Evolutionary conservation across 2,329 filamentous ascomycete genomes (phyloP).

Genomic region (Cercospora sp.): DNA sequence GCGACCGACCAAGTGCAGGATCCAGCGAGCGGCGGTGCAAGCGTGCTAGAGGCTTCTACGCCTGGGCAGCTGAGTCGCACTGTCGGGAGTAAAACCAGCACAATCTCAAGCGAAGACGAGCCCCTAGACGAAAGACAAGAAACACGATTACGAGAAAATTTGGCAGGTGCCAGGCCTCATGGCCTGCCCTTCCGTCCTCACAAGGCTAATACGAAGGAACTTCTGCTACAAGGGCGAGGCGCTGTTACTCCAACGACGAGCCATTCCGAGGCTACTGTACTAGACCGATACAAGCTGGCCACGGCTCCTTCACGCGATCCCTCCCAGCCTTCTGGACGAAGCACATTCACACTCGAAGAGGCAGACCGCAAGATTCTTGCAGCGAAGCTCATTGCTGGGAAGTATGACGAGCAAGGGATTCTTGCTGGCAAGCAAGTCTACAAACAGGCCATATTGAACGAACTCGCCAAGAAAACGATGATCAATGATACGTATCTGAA

Average conservation of each 20-base stretch:
- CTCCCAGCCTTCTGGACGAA: neutral
- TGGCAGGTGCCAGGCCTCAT: constrained; percentile 9
- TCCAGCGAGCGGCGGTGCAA: constrained; percentile 20
- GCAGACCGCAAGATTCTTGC: constrained; percentile 16
- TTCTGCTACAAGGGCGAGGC: constrained; percentile 28
- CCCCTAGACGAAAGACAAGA: constrained; percentile 4
- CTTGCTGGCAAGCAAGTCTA: constrained; percentile 13
- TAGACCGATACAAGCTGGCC: constrained; percentile 29
- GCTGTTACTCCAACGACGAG: constrained; percentile 28
- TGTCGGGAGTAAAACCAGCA: neutral
- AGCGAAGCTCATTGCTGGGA: constrained; percentile 28
- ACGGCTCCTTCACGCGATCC: constrained; percentile 20
- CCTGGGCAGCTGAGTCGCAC: neutral
- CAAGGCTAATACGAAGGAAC: constrained; percentile 7
- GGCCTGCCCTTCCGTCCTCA: constrained; percentile 14
- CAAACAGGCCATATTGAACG: constrained; percentile 27
- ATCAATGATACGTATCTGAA: constrained; percentile 32
- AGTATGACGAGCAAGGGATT: constrained; percentile 15
- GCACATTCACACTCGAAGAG: neutral
- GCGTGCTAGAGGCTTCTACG: constrained; percentile 15
- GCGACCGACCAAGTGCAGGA: constrained; percentile 12
- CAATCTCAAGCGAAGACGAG: neutral
- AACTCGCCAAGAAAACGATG: constrained; percentile 27
- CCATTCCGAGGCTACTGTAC: constrained; percentile 30
- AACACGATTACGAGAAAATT: neutral